Evolutionary conservation across 2,329 filamentous ascomycete species (phyloP), one percentile per base, ranked within the genome.

Genomic region (Trichoderma oligosporum): DNA sequence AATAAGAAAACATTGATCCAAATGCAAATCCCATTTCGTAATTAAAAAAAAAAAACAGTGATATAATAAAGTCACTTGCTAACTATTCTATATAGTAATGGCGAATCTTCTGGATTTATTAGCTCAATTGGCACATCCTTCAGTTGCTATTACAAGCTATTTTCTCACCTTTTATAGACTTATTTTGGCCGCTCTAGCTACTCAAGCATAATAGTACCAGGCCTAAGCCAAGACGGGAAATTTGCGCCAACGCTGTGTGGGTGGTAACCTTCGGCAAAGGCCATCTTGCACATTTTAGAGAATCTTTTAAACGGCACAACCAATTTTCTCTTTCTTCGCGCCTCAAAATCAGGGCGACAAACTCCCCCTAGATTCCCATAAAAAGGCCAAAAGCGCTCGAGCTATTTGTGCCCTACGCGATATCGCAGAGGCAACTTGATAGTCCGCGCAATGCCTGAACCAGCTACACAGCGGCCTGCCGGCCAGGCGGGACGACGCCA

Each of bases 401-500:
- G 31, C 46, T 39, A 44, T 48, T 22, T 42, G 54, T 35, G 36
- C 31, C 45, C 7, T 24, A 49, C 45, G 29, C 29, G 42, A 51
- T 25, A 29, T 14, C 52, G 31, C 42, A 39, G 27, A 44, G 29
- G 22, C 7, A 7, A 14, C 33, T 27, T 29, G 52, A 55, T 42
- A 27, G 35, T 22, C 20, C 36, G 39, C 48, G 59, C 57, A 22
- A 70, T 70, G 67, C 62, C 67, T 38, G 65, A 68, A 53, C 51
- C 61, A 62, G 61, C 61, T 55, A 67, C 63, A 59, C 63, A 57
- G 33, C 56, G 60, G 62, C 65, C 63, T 27, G 62, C 63, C 48
- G 62, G 60, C 51, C 66, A 66, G 61, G 62, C 60, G 52, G 62
- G 63, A 49, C 65, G 63, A 52, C 58, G 57, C 59, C 57, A 56